Base-by-base conservation (phyloP, 2,329 filamentous ascomycete species). In the Ophiosphaerella narmari region DNA sequence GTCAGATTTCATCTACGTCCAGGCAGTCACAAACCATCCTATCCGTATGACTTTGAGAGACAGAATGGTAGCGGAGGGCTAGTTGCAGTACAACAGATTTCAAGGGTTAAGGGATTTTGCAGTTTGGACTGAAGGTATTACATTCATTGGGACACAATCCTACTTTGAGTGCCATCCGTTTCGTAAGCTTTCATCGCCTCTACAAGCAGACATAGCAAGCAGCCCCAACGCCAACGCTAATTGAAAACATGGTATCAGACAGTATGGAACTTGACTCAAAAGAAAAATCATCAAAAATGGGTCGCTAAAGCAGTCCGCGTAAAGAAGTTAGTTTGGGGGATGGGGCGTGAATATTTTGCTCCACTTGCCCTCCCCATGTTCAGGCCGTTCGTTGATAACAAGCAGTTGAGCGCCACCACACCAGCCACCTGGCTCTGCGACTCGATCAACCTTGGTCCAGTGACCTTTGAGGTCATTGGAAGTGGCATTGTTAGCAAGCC, bases 321-420 rank as follows among this genome's bases (percentile, higher is more conserved):
- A 14, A 26, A 24, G 38, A 35, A 24, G 42, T 58, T 43, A 62
- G 14, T 34, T 44, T 9, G 65, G 59, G 37, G 59, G 61, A 13
- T 54, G 48, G 1, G 72, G 71, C 6, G 62, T 34, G 2, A 42
- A 35, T n/a, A 74, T 66, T 34, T 63, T 67, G 33, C 62, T 59
- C 72, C 72, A 74, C 29, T 66, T 62, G 21, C 63, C 59, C 35
- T 67, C 47, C 18, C 66, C 70, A 42, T 72, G 59, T 34, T 59
- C 59, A 2, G 63, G 63, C 24, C 62, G 60, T 48, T 74, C 71
- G 39, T 73, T 74, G 45, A 80, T 69, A 5, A 80, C 73, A n/a
- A 79, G 77, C 66, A 85, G 74, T 59, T 80, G 78, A 24, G 80
- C 72, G 3, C 79, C 75, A 7, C 80, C 82, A 63, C 84, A 86